Base-by-base conservation (phyloP, 2,329 filamentous ascomycete species). In the Trichoderma endophyticum region DNA sequence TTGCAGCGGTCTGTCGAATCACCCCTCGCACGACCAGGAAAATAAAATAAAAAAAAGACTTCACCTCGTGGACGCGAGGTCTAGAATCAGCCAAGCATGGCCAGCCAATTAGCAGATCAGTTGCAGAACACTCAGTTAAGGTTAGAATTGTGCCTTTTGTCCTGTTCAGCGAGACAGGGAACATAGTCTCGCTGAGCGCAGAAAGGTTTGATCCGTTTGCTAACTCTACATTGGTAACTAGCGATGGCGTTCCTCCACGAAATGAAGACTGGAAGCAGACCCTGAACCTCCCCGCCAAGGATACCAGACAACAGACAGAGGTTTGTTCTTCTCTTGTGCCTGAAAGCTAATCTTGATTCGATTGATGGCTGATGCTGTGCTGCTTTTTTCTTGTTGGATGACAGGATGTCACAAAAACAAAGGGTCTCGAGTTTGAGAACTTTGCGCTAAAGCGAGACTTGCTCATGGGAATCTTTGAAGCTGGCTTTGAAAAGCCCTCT, bases 381-480 rank as follows among this genome's bases (percentile, higher is more conserved):
- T 71, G 54, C 64, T 59, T 71, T 68, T 24, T n/a, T 51, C 56
- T 54, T 73, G 3, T 74, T 34, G 21, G 51, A 67, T 43, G 21
- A 64, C 56, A 97, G 93, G 96, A 99, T 92, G 97, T 99, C 74
- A 98, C 95, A 72, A 95, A 94, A 78, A 99, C 95, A 36, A 98
- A 98, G 85, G 96, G 96, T 73, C 87, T 99, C 74, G 96, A 99
- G 77, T 99, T 98, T 80, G 97, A 99, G 83, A 93, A 98, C 77
- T 98, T 99, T 81, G 93, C 92, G 76, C 91, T 99, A 77, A 97
- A 97, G 86, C 89, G 96, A 80, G 93, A 97, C 81, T 86, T 99
- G 73, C 90, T 99, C 85, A 99, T 98, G 95, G 96, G 96, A 74
- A 98, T 99, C 76, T 99, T 98, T 82, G 96, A 99, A 85, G 96